A percentile compares a stretch with the other conserved stretches of the same genome.
Conservation (phyloP, 2,329 filamentous ascomycete species). For the Curvularia spicifera region DNA sequence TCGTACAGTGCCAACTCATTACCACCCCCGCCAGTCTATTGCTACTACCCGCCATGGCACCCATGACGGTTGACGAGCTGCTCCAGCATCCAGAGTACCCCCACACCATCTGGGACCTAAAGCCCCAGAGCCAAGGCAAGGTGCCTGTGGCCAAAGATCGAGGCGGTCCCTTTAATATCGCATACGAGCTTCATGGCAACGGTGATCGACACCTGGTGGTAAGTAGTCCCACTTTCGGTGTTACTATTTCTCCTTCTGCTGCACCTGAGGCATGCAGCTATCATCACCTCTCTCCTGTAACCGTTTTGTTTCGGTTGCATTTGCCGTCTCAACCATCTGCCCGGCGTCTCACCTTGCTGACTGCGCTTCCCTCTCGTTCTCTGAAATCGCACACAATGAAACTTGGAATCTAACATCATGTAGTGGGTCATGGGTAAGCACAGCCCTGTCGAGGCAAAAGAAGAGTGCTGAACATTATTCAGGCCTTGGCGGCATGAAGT, state of each 20-base stretch:
- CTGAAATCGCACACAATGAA: background rate
- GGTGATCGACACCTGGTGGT: slow-evolving; percentile 77
- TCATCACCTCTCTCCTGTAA: slow-evolving; percentile 18
- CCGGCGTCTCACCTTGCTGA: slow-evolving; percentile 38
- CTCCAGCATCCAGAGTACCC: slow-evolving; percentile 70
- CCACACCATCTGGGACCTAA: slow-evolving; percentile 71
- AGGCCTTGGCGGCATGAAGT: slow-evolving; percentile 69
- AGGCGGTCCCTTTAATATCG: slow-evolving; percentile 76
- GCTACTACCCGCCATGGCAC: slow-evolving; percentile 25
- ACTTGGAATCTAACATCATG: slow-evolving; percentile 21
- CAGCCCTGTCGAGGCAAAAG: no score
- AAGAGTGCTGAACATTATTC: no score
- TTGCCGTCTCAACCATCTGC: slow-evolving; percentile 41
- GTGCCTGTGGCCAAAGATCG: slow-evolving; percentile 70
- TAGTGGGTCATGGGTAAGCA: slow-evolving; percentile 73
- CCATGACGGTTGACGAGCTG: slow-evolving; percentile 63
- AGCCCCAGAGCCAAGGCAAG: slow-evolving; percentile 67
- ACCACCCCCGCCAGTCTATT: slow-evolving; percentile 5
- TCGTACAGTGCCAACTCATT: slow-evolving; percentile 12
- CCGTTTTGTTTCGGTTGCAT: slow-evolving; percentile 49
- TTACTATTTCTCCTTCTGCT: slow-evolving; percentile 17
- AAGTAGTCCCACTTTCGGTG: slow-evolving; percentile 50
- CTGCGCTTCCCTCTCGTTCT: slow-evolving; percentile 7
- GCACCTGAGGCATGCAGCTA: slow-evolving; percentile 20
- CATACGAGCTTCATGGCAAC: slow-evolving; percentile 80